Evolutionary conservation across 129 eudicot species (phyloP).

Genomic region (Ambrosia artemisiifolia): DNA sequence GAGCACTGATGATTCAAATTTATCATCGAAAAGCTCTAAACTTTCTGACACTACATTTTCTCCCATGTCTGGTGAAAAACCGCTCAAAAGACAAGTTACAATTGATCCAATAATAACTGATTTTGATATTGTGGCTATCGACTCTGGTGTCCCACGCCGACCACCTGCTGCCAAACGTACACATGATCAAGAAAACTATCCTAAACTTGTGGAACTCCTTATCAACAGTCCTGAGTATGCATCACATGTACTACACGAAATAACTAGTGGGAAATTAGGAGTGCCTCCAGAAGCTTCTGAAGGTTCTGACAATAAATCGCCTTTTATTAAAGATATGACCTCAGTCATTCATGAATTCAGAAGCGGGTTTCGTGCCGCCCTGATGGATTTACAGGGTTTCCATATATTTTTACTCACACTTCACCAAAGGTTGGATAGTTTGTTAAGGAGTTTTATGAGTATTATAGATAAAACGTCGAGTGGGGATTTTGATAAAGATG

Average conservation of each 20-base stretch:
- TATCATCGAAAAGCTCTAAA: slow-evolving; percentile 57
- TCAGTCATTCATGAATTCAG: slow-evolving; percentile 67
- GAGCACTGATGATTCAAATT: slow-evolving; percentile 46
- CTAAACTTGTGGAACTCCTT: slow-evolving; percentile 87
- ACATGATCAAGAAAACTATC: slow-evolving; percentile 82
- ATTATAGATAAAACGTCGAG: slow-evolving; percentile 47
- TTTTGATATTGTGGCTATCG: slow-evolving; percentile 75
- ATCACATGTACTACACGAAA: slow-evolving; percentile 63
- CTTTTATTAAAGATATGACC: slow-evolving; percentile 42
- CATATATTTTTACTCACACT: slow-evolving; percentile 89
- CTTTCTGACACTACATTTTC: slow-evolving; percentile 59
- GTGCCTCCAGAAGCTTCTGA: slow-evolving; percentile 44
- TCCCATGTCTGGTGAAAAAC: slow-evolving; percentile 49
- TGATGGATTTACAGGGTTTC: slow-evolving; percentile 91
- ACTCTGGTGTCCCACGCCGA: slow-evolving; percentile 95
- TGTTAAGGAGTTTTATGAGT: slow-evolving; percentile 57
- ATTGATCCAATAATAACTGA: slow-evolving; percentile 45
- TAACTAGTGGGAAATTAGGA: slow-evolving; percentile 77
- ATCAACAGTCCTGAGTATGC: slow-evolving; percentile 85
- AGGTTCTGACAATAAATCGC: slow-evolving; percentile 29
- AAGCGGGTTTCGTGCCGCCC: slow-evolving; percentile 81
- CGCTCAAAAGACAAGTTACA: slow-evolving; percentile 48
- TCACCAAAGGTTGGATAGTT: slow-evolving; percentile 75
- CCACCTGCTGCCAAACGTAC: slow-evolving; percentile 95
- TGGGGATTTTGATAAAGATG: slow-evolving; percentile 70